phyloP scores from a whole-genome alignment of 2,329 filamentous ascomycete genomes.

The Phialemonium atrogriseum region DNA sequence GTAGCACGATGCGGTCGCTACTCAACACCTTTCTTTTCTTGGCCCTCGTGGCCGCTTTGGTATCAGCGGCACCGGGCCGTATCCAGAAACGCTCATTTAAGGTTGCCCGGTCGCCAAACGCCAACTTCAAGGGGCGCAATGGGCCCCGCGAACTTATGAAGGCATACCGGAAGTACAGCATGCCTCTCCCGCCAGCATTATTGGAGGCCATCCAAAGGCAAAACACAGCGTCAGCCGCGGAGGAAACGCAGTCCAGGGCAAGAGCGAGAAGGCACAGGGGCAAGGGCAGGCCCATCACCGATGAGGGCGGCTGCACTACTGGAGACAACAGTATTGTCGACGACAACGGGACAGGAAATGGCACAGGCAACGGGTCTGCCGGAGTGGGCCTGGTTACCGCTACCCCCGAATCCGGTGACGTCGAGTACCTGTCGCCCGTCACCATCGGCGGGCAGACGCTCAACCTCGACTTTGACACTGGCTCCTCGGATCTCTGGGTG shows the following conservation, averaged over 20 bases:
- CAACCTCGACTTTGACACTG: constrained; percentile 67
- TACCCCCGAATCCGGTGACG: constrained; percentile 55
- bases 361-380: constrained; percentile 17
- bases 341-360: constrained; percentile 2
- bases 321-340: not conserved
- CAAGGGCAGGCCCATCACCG: constrained; percentile 3
- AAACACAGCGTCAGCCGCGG: constrained; percentile 9
- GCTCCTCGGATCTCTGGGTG: constrained; percentile 68
- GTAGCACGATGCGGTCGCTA: constrained; percentile 17
- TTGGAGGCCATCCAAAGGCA: constrained; percentile 25
- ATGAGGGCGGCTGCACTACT: constrained; percentile 3
- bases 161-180: constrained; percentile 60
- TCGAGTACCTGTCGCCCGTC: constrained; percentile 63
- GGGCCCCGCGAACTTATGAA: constrained; percentile 55
- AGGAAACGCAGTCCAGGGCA: constrained; percentile 4
- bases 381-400: constrained; percentile 53
- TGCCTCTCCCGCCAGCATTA: constrained; percentile 37
- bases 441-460: constrained; percentile 61
- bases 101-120: constrained; percentile 48
- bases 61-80: constrained; percentile 33
- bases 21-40: constrained; percentile 27
- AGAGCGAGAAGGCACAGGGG: constrained; percentile 3
- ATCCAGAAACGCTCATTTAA: constrained; percentile 51
- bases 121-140: constrained; percentile 44
- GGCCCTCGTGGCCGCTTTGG: constrained; percentile 37